A percentile compares a stretch with the other conserved stretches of the same genome.
phyloP scores from a whole-genome alignment of 1,139 yeast genomes.

The Arxiozyma telluris region DNA sequence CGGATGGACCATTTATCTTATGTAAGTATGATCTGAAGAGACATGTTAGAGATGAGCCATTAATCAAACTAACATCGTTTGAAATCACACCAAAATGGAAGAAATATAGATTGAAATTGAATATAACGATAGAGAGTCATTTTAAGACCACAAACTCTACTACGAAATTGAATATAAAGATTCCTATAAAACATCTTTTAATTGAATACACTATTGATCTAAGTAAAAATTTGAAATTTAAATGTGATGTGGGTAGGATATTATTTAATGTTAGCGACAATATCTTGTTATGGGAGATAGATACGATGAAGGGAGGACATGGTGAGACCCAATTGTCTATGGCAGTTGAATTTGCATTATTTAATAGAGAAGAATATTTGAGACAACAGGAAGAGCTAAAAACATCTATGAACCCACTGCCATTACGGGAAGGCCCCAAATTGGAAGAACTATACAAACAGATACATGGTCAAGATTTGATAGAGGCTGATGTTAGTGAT shows the following conservation, averaged over 20 bases:
- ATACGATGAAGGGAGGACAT: slow-evolving; percentile 38
- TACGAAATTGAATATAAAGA: slow-evolving; percentile 45
- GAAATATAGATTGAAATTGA: slow-evolving; percentile 21
- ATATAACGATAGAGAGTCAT: slow-evolving; percentile 41
- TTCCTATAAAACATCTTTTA: slow-evolving; percentile 42
- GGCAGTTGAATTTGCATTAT: slow-evolving; percentile 55
- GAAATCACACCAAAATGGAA: slow-evolving; percentile 23
- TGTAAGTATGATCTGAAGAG: slow-evolving; percentile 39
- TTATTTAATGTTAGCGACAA: slow-evolving; percentile 58
- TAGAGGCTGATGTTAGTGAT: slow-evolving; percentile 11
- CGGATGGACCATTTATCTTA: slow-evolving; percentile 65
- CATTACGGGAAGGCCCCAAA: slow-evolving; percentile 30
- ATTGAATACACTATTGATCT: slow-evolving; percentile 38
- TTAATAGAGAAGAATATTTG: slow-evolving; percentile 43
- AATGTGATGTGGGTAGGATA: slow-evolving; percentile 58
- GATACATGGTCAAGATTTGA: slow-evolving; percentile 15
- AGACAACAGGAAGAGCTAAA: slow-evolving; percentile 41
- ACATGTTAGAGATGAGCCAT: slow-evolving; percentile 35
- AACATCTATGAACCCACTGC: slow-evolving; percentile 37
- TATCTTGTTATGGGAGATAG: slow-evolving; percentile 54
- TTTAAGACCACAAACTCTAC: slow-evolving; percentile 59
- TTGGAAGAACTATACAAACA: slow-evolving; percentile 31
- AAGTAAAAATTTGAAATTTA: slow-evolving; percentile 49
- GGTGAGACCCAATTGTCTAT: slow-evolving; percentile 49
- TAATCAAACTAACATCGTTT: slow-evolving; percentile 24